Percentiles rank a stretch among this genome's conserved stretches.
These are phyloP conservation scores for Mycena vulgaris DNA, from an alignment of 768 basidiomycete genomes.

Conservation along the genomic window DNA sequence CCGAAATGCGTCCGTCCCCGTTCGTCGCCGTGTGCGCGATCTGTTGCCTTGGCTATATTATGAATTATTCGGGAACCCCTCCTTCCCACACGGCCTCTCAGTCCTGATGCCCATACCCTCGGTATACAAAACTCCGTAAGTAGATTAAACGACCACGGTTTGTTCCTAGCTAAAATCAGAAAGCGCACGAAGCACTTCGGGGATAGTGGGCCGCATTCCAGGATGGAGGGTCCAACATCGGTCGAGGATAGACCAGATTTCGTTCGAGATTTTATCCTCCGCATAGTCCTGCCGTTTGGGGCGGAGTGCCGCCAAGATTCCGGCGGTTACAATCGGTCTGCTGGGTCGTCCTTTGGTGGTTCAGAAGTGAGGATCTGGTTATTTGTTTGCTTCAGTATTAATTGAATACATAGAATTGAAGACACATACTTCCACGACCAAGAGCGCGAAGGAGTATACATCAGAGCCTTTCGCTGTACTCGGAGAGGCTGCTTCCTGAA, in stretches of 20 bases:
- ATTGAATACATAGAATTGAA: background rate
- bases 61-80: too few species aligned
- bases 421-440: conserved; percentile 34
- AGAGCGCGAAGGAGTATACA: conserved; percentile 38
- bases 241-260: conserved; percentile 2
- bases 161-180: too few species aligned
- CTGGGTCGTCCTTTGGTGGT: conserved; percentile 14
- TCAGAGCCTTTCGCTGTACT: conserved; percentile 29
- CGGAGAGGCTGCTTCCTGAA: background rate
- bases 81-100: too few species aligned
- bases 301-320: background rate
- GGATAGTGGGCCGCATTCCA: background rate
- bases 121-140: too few species aligned
- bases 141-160: too few species aligned
- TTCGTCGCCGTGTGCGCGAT: too few species aligned
- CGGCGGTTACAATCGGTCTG: background rate
- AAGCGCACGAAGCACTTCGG: background rate
- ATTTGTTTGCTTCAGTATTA: background rate
- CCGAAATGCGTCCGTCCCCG: too few species aligned
- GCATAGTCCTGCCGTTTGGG: conserved; percentile 19
- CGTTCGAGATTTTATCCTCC: background rate
- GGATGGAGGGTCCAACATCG: conserved; percentile 21
- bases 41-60: too few species aligned
- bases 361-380: conserved; percentile 16
- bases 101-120: too few species aligned